Conservation (phyloP, 2,329 filamentous ascomycete species). For the Verruconis gallopava region DNA sequence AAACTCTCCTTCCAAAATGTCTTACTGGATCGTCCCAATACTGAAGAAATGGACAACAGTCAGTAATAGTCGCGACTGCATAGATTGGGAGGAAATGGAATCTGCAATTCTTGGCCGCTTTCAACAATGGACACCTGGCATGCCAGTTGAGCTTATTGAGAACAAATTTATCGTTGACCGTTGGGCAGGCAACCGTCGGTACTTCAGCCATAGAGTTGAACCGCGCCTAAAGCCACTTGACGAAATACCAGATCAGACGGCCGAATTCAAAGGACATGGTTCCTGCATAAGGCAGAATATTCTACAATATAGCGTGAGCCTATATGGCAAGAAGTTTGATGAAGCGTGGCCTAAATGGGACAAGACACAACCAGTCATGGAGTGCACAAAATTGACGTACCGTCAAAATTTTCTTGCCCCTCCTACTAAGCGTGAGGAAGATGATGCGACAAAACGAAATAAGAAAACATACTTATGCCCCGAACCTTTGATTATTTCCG, state of each 20-base stretch:
- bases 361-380: conserved; percentile 66
- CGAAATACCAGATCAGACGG: conserved; percentile 45
- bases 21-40: conserved; percentile 71
- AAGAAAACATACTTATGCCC: conserved; percentile 57
- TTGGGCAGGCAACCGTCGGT: conserved; percentile 45
- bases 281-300: conserved; percentile 48
- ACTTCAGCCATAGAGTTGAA: conserved; percentile 36
- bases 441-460: conserved; percentile 36
- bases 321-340: conserved; percentile 39
- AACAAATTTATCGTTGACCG: conserved; percentile 43
- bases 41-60: background rate
- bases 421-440: conserved; percentile 30
- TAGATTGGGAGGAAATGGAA: conserved; percentile 52
- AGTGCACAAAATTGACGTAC: conserved; percentile 59
- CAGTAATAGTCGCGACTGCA: conserved; percentile 17
- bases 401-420: conserved; percentile 77
- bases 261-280: conserved; percentile 15
- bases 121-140: conserved; percentile 32
- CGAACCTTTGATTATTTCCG: conserved; percentile 63
- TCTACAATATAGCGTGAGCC: conserved; percentile 69
- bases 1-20: conserved; percentile 47
- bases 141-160: conserved; percentile 26
- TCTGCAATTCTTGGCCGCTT: conserved; percentile 26
- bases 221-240: conserved; percentile 50
- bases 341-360: conserved; percentile 35